Evolutionary conservation across 2,329 filamentous ascomycete genomes (phyloP), one percentile per base, ranked within the genome.

Genomic region (Microdochium paspali): DNA sequence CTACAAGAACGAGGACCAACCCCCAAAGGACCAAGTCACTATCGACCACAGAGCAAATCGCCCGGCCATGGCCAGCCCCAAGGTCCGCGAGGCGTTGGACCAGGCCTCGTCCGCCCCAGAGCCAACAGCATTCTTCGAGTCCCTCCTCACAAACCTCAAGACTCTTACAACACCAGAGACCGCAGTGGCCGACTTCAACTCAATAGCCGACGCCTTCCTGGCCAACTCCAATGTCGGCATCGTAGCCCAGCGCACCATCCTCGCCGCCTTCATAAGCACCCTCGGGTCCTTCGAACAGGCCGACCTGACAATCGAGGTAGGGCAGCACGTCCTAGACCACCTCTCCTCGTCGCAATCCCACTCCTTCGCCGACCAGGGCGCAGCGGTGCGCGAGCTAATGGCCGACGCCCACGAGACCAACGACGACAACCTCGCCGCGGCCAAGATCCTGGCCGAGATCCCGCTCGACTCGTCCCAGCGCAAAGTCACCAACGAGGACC

Each of bases 401-500:
- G 90, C 91, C 20, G 80, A 86, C 50, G 88, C 89, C 12, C 85
- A 93, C 69, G 90, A 97, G 67, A 69, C 70, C 48, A 80, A 87
- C 54, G 88, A 95, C 44, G 88, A 95, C 63, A 95, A 85, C 64
- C 70, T 77, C 21, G 78, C 79, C 25, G 90, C 91, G 0, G 93
- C 93, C 24, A 82, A 83, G 61, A 74, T 79, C 10, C 77, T 98
- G 6, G 80, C 88, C 58, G 84, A 84, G 31, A 95, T 97, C 56
- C 86, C 90, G 28, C 82, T 97, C 44, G 91, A 98, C 62, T 85
- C 80, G 49, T 90, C 90, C 2, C 90, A 95, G 70, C 84, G 91
- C 44, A 82, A 86, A 48, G 82, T 96, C 30, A 81, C 83, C 24
- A 84, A 90, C 61, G 81, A 87, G 57, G 86, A 91, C 56, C 90